Conservation (phyloP, 2,329 filamentous ascomycete genomes). For the Colletotrichum sp. region DNA sequence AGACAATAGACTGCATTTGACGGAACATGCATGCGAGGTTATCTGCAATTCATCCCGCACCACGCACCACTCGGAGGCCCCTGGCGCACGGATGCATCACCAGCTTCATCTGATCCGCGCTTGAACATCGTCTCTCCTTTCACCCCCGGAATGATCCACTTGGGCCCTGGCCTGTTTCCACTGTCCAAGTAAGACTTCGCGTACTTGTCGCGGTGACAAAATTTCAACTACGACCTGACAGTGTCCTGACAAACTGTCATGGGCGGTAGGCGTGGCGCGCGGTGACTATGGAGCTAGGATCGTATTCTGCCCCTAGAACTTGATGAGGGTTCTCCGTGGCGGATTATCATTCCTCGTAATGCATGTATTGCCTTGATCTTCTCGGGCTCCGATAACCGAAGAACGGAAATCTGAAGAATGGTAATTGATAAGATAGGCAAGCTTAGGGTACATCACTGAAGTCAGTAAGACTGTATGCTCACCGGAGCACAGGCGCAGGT, state of each 20-base stretch:
- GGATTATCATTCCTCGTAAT: background rate
- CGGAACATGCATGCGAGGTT: background rate
- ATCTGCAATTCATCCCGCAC: background rate
- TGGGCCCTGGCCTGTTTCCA: background rate
- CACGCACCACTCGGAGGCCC: background rate
- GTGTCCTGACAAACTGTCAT: constrained; percentile 14
- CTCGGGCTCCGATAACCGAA: background rate
- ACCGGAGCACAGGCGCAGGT: background rate
- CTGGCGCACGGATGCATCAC: constrained; percentile 5
- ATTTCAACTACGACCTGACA: background rate
- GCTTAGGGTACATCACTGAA: background rate
- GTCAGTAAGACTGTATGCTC: background rate
- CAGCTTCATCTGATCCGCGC: background rate
- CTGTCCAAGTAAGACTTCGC: background rate
- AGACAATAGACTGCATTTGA: background rate
- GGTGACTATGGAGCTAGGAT: background rate
- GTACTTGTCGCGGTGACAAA: constrained; percentile 8
- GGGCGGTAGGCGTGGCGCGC: constrained; percentile 3
- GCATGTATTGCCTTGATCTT: background rate
- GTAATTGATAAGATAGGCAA: background rate
- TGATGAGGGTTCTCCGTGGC: background rate
- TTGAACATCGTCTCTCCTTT: background rate
- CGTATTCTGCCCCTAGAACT: background rate
- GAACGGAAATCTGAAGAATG: background rate
- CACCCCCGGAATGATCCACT: background rate